phyloP scores from a whole-genome alignment of 352 stramenopile species.

The Halophytophthora batemanensis region DNA sequence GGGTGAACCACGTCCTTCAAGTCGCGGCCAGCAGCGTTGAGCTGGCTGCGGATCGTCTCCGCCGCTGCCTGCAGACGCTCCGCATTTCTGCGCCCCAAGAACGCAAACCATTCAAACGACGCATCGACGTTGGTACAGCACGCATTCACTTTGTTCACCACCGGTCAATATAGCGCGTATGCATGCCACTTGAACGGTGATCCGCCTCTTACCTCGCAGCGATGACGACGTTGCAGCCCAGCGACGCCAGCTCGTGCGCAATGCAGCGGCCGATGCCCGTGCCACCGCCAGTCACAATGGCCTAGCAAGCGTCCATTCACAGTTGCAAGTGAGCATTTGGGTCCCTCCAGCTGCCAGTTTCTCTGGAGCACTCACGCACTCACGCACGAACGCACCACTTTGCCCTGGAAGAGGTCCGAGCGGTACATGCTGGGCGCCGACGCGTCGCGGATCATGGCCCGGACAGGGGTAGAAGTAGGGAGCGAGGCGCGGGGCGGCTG shows the following conservation, averaged over 20 bases:
- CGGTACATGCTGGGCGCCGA: slow-evolving; percentile 60
- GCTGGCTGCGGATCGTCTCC: slow-evolving; percentile 47
- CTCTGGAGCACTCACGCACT: too few species aligned
- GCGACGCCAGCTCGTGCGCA: slow-evolving; percentile 67
- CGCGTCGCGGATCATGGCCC: slow-evolving; percentile 52
- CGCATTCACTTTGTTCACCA: too few species aligned
- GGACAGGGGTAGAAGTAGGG: too few species aligned
- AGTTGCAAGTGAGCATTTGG: neutral
- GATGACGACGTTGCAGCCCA: slow-evolving; percentile 82
- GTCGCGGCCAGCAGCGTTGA: slow-evolving; percentile 32
- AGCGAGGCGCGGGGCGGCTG: too few species aligned
- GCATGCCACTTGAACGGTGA: too few species aligned
- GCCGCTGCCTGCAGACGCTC: slow-evolving; percentile 58
- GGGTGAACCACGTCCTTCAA: slow-evolving; percentile 43
- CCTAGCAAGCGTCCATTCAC: slow-evolving; percentile 20
- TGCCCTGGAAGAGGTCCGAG: slow-evolving; percentile 59
- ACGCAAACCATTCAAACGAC: neutral
- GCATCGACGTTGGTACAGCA: too few species aligned
- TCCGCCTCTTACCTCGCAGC: slow-evolving; percentile 41
- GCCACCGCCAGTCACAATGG: slow-evolving; percentile 83
- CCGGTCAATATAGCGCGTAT: too few species aligned
- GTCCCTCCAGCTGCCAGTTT: neutral
- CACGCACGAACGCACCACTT: slow-evolving; percentile 53
- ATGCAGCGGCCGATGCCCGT: slow-evolving; percentile 87
- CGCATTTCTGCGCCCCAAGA: slow-evolving; percentile 42